A percentile compares a stretch with the other conserved stretches of the same genome.
Evolutionary conservation across 1,284 basidiomycete genomes (phyloP).

Genomic region (Salmacisia buchloeana): DNA sequence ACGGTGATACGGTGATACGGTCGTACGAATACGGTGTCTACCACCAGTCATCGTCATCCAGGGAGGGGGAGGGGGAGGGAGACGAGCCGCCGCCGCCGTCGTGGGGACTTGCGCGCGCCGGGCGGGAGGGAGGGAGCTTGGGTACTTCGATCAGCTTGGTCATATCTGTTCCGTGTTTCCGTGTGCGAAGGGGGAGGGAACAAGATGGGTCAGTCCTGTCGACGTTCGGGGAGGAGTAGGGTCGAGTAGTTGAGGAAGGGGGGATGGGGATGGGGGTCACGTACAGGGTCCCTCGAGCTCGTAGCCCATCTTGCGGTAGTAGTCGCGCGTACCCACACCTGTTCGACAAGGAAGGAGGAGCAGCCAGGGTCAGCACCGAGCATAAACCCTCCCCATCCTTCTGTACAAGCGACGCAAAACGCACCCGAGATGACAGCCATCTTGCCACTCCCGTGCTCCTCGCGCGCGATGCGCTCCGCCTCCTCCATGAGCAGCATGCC

Average conservation of each 20-base stretch:
- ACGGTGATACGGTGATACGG: no score
- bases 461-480: constrained; percentile 93
- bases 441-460: constrained; percentile 91
- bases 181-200: no score
- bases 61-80: neutral
- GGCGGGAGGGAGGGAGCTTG: no score
- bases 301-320: constrained; percentile 88
- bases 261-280: constrained; percentile 12
- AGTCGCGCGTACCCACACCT: constrained; percentile 80
- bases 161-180: neutral
- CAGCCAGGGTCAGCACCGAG: neutral
- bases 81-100: no score
- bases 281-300: constrained; percentile 81
- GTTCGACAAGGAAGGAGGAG: neutral
- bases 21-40: neutral
- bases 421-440: constrained; percentile 89
- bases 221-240: neutral
- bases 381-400: neutral
- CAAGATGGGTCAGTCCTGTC: neutral
- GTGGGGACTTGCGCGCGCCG: neutral
- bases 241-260: neutral
- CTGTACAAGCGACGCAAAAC: neutral
- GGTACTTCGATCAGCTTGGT: constrained; percentile 4
- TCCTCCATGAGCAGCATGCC: constrained; percentile 98
- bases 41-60: neutral